Evolutionary conservation across 176 grass and related monocot species (phyloP).

Genomic region (Musa acuminata): DNA sequence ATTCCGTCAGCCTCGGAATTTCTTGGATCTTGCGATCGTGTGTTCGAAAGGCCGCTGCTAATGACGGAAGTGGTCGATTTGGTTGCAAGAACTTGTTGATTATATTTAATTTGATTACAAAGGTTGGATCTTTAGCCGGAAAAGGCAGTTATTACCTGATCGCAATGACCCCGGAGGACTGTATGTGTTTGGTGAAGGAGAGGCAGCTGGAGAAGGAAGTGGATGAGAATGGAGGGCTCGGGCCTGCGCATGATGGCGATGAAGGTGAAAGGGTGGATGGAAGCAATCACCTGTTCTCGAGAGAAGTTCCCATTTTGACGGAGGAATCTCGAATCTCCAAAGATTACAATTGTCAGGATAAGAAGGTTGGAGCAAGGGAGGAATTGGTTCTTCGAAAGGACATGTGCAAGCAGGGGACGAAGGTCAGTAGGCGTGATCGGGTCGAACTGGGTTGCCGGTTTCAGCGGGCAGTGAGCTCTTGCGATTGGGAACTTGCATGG

Average conservation of each 20-base stretch:
- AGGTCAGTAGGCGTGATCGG: constrained; percentile 54
- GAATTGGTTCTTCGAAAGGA: constrained; percentile 33
- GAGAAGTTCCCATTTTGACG: constrained; percentile 19
- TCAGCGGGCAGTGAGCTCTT: constrained; percentile 52
- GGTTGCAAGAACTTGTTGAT: neutral
- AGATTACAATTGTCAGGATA: constrained; percentile 13
- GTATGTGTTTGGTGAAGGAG: constrained; percentile 25
- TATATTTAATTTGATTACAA: neutral
- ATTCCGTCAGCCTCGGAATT: neutral
- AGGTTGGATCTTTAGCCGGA: neutral
- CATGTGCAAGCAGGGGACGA: constrained; percentile 48
- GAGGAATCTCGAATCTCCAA: constrained; percentile 37
- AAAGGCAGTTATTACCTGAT: constrained; percentile 27
- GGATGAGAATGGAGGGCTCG: constrained; percentile 34
- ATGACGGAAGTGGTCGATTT: neutral
- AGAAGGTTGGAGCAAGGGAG: constrained; percentile 51
- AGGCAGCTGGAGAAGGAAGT: constrained; percentile 21
- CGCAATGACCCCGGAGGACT: constrained; percentile 9
- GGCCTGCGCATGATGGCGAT: neutral
- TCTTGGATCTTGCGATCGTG: neutral
- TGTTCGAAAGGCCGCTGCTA: neutral
- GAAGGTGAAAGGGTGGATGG: constrained; percentile 26
- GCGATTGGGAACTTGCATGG: constrained; percentile 53
- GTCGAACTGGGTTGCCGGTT: constrained; percentile 56
- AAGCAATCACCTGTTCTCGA: constrained; percentile 27